Percentiles rank a stretch among this genome's conserved stretches.
These are phyloP conservation scores for Jatropha podagrica DNA, from an alignment of 441 rosid species.

Conservation along the genomic window DNA sequence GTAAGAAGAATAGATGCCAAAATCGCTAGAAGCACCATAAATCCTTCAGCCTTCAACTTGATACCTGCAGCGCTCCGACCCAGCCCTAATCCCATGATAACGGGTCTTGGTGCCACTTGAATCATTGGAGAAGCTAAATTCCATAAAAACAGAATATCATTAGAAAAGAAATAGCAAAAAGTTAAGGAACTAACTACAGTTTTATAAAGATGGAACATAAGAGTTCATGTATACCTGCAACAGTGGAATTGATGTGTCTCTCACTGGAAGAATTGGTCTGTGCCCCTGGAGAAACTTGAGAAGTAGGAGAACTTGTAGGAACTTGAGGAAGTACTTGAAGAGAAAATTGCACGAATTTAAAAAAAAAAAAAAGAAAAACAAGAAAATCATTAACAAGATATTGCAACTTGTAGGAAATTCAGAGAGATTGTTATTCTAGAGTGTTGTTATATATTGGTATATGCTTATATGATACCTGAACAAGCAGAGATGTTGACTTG, in stretches of 20 bases:
- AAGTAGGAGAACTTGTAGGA: constrained; percentile 37
- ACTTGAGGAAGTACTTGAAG: constrained; percentile 33
- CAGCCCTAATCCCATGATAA: constrained; percentile 44
- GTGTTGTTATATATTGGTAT: not conserved
- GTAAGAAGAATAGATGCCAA: constrained; percentile 26
- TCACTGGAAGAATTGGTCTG: constrained; percentile 42
- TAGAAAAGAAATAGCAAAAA: not conserved
- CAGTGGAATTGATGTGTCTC: constrained; percentile 39
- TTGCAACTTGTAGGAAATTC: not conserved
- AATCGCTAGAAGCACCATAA: constrained; percentile 26
- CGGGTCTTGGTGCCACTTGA: constrained; percentile 51
- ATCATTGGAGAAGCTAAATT: constrained; percentile 44
- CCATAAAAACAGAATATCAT: not conserved
- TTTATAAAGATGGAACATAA: not conserved
- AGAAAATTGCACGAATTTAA: not conserved
- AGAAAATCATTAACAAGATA: not conserved
- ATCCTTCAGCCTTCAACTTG: constrained; percentile 31
- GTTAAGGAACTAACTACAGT: not conserved
- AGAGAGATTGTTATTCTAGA: not conserved
- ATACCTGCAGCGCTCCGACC: constrained; percentile 28
- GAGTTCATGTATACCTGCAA: constrained; percentile 39
- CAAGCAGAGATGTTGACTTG: constrained; percentile 46
- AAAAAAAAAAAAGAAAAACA: not conserved
- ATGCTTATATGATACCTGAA: constrained; percentile 38
- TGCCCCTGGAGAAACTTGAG: constrained; percentile 47